These are phyloP conservation scores for Aspergillus nidulans DNA, from an alignment of 495 filamentous ascomycete genomes.

Conservation along the genomic window DNA sequence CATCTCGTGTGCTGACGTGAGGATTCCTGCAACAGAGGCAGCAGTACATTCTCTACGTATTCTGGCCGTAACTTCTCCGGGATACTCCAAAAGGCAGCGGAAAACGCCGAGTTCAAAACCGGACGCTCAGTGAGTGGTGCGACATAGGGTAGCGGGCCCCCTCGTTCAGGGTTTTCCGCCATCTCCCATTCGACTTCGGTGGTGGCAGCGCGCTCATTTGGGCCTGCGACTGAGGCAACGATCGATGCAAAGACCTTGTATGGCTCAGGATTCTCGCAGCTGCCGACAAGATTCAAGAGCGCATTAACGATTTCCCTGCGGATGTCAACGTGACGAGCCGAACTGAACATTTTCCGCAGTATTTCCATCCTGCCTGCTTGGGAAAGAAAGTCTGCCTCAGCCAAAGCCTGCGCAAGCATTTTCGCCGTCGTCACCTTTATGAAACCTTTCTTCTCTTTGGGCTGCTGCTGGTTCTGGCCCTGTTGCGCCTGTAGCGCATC, in stretches of 20 bases:
- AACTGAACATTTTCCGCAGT: no score
- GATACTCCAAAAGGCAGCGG: neutral
- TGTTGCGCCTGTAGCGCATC: no score
- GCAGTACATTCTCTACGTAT: neutral
- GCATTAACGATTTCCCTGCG: neutral
- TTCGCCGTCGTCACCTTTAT: neutral
- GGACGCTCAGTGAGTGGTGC: neutral
- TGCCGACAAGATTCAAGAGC: neutral
- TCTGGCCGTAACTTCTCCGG: neutral
- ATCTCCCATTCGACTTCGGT: neutral
- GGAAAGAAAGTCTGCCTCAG: neutral
- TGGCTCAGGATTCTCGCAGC: neutral
- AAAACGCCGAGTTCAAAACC: neutral
- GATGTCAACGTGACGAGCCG: no score
- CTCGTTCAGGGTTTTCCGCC: no score
- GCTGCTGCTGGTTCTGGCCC: no score
- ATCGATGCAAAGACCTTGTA: neutral
- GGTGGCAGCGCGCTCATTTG: neutral
- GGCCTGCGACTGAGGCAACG: neutral
- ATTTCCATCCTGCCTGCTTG: neutral
- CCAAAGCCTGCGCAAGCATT: neutral
- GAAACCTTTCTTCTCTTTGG: neutral
- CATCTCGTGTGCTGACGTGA: no score
- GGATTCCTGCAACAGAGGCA: neutral
- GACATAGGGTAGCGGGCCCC: neutral